Evolutionary conservation across 768 basidiomycete species (phyloP).

Genomic region (Phanerodontia chrysosporium): DNA sequence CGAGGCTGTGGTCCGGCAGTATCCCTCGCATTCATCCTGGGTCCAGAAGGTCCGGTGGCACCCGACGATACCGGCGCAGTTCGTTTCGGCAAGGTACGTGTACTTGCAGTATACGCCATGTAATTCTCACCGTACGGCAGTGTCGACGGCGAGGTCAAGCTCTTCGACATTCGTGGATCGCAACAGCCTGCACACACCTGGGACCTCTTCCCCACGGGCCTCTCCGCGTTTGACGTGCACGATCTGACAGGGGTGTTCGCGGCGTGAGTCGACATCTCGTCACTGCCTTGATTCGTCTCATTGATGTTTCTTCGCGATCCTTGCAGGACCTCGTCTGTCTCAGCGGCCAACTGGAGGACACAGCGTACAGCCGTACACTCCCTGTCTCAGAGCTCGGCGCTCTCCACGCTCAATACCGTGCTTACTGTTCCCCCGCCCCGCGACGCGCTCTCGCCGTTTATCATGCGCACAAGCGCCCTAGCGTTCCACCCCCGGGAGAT

Average conservation of each 20-base stretch:
- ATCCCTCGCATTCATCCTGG: slow-evolving; percentile 77
- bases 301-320: neutral
- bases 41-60: slow-evolving; percentile 89
- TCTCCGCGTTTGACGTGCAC: slow-evolving; percentile 87
- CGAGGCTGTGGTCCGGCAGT: slow-evolving; percentile 76
- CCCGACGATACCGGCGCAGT: slow-evolving; percentile 58
- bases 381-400: slow-evolving; percentile 35
- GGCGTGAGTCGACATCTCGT: slow-evolving; percentile 48
- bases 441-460: slow-evolving; percentile 50
- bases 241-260: slow-evolving; percentile 79
- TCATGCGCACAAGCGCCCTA: slow-evolving; percentile 59
- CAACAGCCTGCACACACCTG: slow-evolving; percentile 58
- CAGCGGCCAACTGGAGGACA: slow-evolving; percentile 55
- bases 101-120: neutral
- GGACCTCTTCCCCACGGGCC: slow-evolving; percentile 63
- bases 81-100: slow-evolving; percentile 81
- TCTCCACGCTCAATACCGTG: slow-evolving; percentile 53
- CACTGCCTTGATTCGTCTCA: neutral
- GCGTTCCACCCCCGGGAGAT: slow-evolving; percentile 86
- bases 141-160: slow-evolving; percentile 81
- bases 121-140: slow-evolving; percentile 34
- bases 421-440: slow-evolving; percentile 53
- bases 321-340: slow-evolving; percentile 55
- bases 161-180: slow-evolving; percentile 82
- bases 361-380: slow-evolving; percentile 63